Percentiles rank a stretch among this genome's conserved stretches.
Conservation (phyloP, 257 asterid genomes). For the Primulina eburnea region DNA sequence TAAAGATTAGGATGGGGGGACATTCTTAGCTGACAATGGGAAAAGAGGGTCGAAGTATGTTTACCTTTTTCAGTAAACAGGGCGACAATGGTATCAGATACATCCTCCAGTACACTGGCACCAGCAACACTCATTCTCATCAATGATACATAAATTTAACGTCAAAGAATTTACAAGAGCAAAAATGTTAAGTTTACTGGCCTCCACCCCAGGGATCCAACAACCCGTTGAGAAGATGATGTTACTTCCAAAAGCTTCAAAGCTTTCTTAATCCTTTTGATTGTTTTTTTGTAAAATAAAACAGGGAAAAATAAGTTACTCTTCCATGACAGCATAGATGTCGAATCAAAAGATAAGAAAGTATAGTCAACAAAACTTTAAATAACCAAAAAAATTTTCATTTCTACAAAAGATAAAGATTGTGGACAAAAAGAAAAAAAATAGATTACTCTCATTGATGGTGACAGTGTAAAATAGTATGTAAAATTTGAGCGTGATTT, state of each 20-base stretch:
- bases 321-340: background rate
- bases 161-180: background rate
- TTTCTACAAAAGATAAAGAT: background rate
- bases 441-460: no score
- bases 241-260: slow-evolving; percentile 77
- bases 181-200: slow-evolving; percentile 43
- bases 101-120: slow-evolving; percentile 75
- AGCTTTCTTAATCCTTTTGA: slow-evolving; percentile 53
- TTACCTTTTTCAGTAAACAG: slow-evolving; percentile 70
- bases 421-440: background rate
- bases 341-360: background rate
- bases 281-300: background rate
- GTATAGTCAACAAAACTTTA: background rate
- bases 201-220: slow-evolving; percentile 99
- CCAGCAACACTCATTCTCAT: slow-evolving; percentile 18
- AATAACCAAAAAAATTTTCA: background rate
- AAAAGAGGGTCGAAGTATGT: background rate
- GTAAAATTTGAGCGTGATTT: slow-evolving; percentile 6
- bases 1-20: background rate
- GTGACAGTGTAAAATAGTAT: background rate
- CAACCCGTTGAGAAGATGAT: slow-evolving; percentile 88
- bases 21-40: background rate
- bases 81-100: slow-evolving; percentile 78
- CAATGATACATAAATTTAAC: slow-evolving; percentile 11
- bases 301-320: slow-evolving; percentile 19